Conservation (phyloP, 495 filamentous ascomycete genomes). For the Cercophora scortea region DNA sequence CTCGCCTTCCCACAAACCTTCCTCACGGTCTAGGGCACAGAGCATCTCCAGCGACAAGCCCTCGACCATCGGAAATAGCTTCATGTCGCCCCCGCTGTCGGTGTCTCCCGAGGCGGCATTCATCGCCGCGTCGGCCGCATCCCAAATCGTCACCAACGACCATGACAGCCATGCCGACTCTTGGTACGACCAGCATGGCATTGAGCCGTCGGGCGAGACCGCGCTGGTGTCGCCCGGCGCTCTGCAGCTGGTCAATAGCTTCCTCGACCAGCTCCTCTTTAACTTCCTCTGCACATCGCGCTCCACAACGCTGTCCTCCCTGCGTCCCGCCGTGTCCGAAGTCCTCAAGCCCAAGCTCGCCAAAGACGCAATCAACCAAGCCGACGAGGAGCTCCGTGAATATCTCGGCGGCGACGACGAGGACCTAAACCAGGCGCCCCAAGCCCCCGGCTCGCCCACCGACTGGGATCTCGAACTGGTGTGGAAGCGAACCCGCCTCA, state of each 20-base stretch:
- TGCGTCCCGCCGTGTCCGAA: conserved; percentile 78
- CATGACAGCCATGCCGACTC: conserved; percentile 64
- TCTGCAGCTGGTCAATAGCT: conserved; percentile 76
- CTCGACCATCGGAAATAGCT: conserved; percentile 37
- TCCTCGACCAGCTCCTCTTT: conserved; percentile 89
- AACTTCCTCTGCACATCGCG: conserved; percentile 74
- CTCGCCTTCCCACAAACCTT: conserved; percentile 29
- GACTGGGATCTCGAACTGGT: conserved; percentile 81
- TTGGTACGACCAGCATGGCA: conserved; percentile 55
- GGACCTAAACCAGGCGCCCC: conserved; percentile 44
- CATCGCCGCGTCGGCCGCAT: conserved; percentile 82
- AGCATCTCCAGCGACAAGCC: conserved; percentile 51
- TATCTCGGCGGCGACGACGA: conserved; percentile 77
- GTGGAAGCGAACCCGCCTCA: conserved; percentile 85
- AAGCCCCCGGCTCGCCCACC: conserved; percentile 40
- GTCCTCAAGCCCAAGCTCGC: conserved; percentile 85
- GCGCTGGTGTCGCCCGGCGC: conserved; percentile 72
- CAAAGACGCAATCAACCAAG: conserved; percentile 75
- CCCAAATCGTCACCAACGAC: conserved; percentile 84
- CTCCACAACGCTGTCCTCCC: conserved; percentile 67
- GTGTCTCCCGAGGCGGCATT: conserved; percentile 77
- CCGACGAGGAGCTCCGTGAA: conserved; percentile 85
- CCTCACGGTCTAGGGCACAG: conserved; percentile 34
- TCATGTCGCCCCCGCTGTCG: conserved; percentile 55
- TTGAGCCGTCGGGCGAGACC: conserved; percentile 54